These are phyloP conservation scores for Chalara sp. DNA, from an alignment of 2,329 filamentous ascomycete genomes.

Conservation along the genomic window DNA sequence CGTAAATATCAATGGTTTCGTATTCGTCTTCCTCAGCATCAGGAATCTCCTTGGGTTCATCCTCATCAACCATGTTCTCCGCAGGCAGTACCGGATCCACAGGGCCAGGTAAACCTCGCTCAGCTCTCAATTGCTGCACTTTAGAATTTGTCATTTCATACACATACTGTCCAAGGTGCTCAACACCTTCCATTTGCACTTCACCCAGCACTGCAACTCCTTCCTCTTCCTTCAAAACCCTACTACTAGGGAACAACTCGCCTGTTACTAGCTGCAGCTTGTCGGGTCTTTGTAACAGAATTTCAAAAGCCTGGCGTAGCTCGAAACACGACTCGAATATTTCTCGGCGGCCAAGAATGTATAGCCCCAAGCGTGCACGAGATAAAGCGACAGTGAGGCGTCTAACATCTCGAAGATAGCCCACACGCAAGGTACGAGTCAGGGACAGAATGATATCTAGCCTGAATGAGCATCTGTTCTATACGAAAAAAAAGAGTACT, in stretches of 20 bases:
- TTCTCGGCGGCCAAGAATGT: slow-evolving; percentile 80
- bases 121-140: slow-evolving; percentile 24
- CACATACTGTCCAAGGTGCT: slow-evolving; percentile 94
- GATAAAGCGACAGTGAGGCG: slow-evolving; percentile 92
- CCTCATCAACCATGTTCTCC: slow-evolving; percentile 1
- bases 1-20: slow-evolving; percentile 15
- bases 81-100: slow-evolving; percentile 3
- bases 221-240: slow-evolving; percentile 39
- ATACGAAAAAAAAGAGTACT: slow-evolving; percentile 34
- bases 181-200: slow-evolving; percentile 79
- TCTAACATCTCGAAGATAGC: slow-evolving; percentile 88
- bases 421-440: slow-evolving; percentile 79
- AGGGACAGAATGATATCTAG: slow-evolving; percentile 88
- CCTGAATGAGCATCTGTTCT: slow-evolving; percentile 8
- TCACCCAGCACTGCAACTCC: slow-evolving; percentile 44
- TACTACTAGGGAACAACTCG: slow-evolving; percentile 73
- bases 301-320: slow-evolving; percentile 76
- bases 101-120: slow-evolving; percentile 20
- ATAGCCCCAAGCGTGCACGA: slow-evolving; percentile 83
- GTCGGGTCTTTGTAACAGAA: slow-evolving; percentile 69
- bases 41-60: slow-evolving; percentile 10
- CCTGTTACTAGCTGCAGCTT: slow-evolving; percentile 76
- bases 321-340: slow-evolving; percentile 89
- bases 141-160: slow-evolving; percentile 78
- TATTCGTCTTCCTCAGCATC: slow-evolving; percentile 16